Conservation (phyloP, 2,329 filamentous ascomycete genomes). For the Lachnellula cervina region DNA sequence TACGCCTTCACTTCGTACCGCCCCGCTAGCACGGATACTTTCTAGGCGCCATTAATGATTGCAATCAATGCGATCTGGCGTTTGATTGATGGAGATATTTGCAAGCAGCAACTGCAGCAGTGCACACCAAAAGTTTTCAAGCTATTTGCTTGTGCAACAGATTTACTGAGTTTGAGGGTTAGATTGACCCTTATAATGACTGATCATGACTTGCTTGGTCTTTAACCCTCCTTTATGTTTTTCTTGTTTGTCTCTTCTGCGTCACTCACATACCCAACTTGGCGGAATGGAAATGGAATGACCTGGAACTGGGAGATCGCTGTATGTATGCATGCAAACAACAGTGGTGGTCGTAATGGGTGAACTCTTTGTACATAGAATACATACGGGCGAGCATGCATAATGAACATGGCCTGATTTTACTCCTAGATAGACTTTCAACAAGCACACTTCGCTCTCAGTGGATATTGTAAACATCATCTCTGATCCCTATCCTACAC, state of each 20-base stretch:
- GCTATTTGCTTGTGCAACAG: constrained; percentile 9
- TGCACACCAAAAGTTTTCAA: constrained; percentile 13
- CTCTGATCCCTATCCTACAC: background rate
- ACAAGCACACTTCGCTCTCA: background rate
- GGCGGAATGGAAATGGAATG: background rate
- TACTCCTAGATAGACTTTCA: background rate
- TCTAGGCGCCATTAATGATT: background rate
- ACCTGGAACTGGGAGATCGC: constrained; percentile 1
- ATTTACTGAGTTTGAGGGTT: constrained; percentile 4
- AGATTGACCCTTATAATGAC: constrained; percentile 16
- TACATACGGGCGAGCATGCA: constrained; percentile 4
- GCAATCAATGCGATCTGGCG: background rate
- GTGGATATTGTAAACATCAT: background rate
- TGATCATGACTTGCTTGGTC: constrained; percentile 13
- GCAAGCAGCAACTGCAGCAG: background rate
- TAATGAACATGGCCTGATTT: constrained; percentile 1
- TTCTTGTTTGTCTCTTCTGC: background rate
- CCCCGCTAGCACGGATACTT: background rate
- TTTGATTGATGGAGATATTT: constrained; percentile 2
- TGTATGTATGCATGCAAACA: constrained; percentile 9
- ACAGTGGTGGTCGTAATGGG: constrained; percentile 12
- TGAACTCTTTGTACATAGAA: constrained; percentile 12
- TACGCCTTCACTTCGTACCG: constrained; percentile 1
- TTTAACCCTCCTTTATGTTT: constrained; percentile 11
- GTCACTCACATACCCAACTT: constrained; percentile 7